Percentiles rank a stretch among this genome's conserved stretches.
Conservation (phyloP, 2,329 filamentous ascomycete species). For the Fragosphaeria purpurea region DNA sequence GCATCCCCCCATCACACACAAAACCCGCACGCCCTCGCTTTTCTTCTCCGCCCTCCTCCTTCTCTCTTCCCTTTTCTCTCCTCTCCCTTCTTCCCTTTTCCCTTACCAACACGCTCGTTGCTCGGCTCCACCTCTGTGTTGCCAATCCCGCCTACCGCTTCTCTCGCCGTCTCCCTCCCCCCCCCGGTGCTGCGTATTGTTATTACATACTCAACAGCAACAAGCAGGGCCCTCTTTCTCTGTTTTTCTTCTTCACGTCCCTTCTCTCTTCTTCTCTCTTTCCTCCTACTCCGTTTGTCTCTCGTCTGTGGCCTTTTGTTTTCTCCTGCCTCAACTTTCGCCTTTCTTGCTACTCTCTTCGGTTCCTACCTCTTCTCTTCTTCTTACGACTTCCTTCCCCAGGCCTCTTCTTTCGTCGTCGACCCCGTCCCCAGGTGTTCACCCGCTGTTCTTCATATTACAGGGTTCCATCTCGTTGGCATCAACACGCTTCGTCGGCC, state of each 20-base stretch:
- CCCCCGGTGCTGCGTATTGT: too few species aligned
- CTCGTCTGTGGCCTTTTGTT: background rate
- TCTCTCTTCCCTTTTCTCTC: background rate
- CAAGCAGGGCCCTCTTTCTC: background rate
- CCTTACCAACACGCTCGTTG: background rate
- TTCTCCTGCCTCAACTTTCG: background rate
- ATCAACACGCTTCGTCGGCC: too few species aligned
- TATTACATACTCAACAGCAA: too few species aligned
- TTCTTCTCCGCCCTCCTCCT: background rate
- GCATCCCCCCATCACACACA: constrained; percentile 10
- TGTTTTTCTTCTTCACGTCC: constrained; percentile 1
- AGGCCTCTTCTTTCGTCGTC: too few species aligned
- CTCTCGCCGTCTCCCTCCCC: too few species aligned
- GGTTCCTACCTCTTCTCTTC: background rate
- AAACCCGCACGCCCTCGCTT: constrained; percentile 6
- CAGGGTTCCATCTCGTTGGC: too few species aligned
- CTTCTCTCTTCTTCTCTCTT: background rate
- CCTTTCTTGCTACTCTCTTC: background rate
- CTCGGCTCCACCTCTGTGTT: constrained; percentile 13
- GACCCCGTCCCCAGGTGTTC: too few species aligned
- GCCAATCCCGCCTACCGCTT: too few species aligned
- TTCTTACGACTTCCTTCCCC: background rate
- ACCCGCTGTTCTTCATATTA: too few species aligned
- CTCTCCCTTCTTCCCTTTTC: constrained; percentile 10
- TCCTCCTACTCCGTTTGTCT: background rate